Evolutionary conservation across 495 filamentous ascomycete species (phyloP).

Genomic region (Parmelia sp.): DNA sequence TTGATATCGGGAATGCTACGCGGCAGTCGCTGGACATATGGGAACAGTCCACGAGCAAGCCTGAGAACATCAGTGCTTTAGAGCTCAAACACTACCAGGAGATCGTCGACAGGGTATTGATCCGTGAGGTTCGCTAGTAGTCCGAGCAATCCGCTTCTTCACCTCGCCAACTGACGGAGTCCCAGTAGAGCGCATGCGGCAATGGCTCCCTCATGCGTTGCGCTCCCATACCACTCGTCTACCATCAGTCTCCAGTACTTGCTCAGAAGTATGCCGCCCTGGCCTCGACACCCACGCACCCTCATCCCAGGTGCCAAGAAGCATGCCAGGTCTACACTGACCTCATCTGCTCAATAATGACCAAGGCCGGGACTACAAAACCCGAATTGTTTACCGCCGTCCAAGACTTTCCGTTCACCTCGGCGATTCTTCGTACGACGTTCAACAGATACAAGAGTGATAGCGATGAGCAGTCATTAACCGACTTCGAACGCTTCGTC

Average conservation of each 20-base stretch:
- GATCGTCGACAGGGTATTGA: conserved; percentile 16
- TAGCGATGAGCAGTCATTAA: not conserved
- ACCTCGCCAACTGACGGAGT: conserved; percentile 2
- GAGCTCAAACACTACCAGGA: conserved; percentile 17
- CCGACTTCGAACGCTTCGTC: conserved; percentile 24
- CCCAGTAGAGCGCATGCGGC: conserved; percentile 29
- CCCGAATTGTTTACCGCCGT: not conserved
- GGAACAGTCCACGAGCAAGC: conserved; percentile 17
- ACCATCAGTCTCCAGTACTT: conserved; percentile 23
- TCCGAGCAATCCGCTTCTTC: not conserved
- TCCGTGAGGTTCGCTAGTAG: not conserved
- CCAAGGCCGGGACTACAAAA: not conserved
- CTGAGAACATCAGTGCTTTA: conserved; percentile 11
- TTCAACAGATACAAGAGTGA: conserved; percentile 16
- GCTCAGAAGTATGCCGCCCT: conserved; percentile 30
- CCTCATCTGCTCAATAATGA: conserved; percentile 25
- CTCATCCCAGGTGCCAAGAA: conserved; percentile 35
- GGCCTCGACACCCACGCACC: conserved; percentile 38
- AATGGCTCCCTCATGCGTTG: conserved; percentile 47
- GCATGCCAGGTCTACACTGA: conserved; percentile 40
- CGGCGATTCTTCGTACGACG: not conserved
- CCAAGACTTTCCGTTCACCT: not conserved
- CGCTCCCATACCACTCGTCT: conserved; percentile 34
- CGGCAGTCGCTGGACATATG: conserved; percentile 34
- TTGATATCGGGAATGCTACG: conserved; percentile 40